Evolutionary conservation across 1,139 yeast species (phyloP), one percentile per base, ranked within the genome.

Genomic region (Saccharomyces hybrid): DNA sequence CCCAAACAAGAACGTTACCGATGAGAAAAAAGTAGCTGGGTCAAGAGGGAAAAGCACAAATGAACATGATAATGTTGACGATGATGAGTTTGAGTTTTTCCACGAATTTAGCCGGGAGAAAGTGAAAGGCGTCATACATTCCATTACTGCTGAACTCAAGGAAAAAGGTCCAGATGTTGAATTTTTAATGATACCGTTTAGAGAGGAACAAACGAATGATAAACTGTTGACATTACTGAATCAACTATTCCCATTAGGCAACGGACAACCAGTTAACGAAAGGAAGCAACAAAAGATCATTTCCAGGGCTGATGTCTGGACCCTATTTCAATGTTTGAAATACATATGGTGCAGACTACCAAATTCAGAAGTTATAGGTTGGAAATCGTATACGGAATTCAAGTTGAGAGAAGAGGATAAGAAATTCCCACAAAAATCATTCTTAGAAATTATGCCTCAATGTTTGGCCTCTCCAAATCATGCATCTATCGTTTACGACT

Each of bases 281-380:
- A 73, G 72, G 44, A 67, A 68, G 9, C 65, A 67, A 4, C 67
- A 80, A 27, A 66, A 70, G 34, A 70, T 77, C 1, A 72, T 84
- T 13, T 65, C 71, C 50, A 63, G 70, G 50, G 78, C 83, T 2
- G 87, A 84, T 61, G 87, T 81, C 57, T 82, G 79, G 67, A 86
- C 93, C 0, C 73, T 88, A 50, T 82, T 87, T 51, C 81, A 90
- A 56, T 83, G 84, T 3, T 74, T 89, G 57, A 89, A 88, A 66
- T 89, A 86, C 71, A 75, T 90, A 53, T 90, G 97, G 97, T 81
- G 93, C 58, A 74, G 97, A 59, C 71, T 90, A 31, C 93, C 93
- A 2, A 85, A 85, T 55, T 81, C 82, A 57, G 91, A 91, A 60
- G 78, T 89, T 34, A 83, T 90, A 47, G 95, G 96, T 0, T 88